Evolutionary conservation across 2,329 filamentous ascomycete genomes (phyloP).

Genomic region (Lasiodiplodia theobromae): DNA sequence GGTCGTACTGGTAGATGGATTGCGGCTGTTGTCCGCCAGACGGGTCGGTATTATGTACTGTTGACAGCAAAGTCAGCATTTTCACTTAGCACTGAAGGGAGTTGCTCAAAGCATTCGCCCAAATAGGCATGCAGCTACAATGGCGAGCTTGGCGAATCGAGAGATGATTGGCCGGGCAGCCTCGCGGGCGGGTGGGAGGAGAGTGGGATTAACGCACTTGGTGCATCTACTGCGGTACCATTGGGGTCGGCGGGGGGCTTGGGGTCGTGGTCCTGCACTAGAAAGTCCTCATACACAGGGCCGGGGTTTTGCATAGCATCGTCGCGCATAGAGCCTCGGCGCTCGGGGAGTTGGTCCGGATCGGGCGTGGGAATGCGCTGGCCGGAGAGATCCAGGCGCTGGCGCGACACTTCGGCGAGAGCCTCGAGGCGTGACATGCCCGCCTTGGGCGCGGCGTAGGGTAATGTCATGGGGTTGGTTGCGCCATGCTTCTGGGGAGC

Average conservation of each 20-base stretch:
- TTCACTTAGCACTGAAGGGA: not conserved
- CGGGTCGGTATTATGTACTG: slow-evolving; percentile 12
- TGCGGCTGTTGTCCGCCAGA: slow-evolving; percentile 16
- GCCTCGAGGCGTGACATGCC: slow-evolving; percentile 85
- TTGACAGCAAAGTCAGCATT: slow-evolving; percentile 11
- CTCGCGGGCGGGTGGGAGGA: slow-evolving; percentile 7
- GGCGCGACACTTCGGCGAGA: slow-evolving; percentile 84
- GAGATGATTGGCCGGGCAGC: slow-evolving; percentile 15
- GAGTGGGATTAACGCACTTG: slow-evolving; percentile 27
- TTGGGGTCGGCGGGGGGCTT: slow-evolving; percentile 26
- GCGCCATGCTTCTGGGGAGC: slow-evolving; percentile 36
- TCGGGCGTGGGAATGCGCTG: slow-evolving; percentile 47
- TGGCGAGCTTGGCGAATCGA: not conserved
- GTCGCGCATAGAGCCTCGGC: slow-evolving; percentile 32
- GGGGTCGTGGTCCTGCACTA: slow-evolving; percentile 45
- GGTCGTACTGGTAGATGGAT: slow-evolving; percentile 49
- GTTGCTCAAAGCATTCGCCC: slow-evolving; percentile 7
- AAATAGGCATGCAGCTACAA: slow-evolving; percentile 4
- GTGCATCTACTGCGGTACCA: slow-evolving; percentile 27
- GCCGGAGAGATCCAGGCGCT: slow-evolving; percentile 66
- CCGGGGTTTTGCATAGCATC: slow-evolving; percentile 31
- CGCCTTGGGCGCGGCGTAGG: slow-evolving; percentile 57
- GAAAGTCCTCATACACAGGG: slow-evolving; percentile 45
- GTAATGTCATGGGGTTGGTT: slow-evolving; percentile 45
- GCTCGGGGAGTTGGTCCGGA: slow-evolving; percentile 38